Conservation (phyloP, 805 yeast genomes). For the Barnettozyma californica region DNA sequence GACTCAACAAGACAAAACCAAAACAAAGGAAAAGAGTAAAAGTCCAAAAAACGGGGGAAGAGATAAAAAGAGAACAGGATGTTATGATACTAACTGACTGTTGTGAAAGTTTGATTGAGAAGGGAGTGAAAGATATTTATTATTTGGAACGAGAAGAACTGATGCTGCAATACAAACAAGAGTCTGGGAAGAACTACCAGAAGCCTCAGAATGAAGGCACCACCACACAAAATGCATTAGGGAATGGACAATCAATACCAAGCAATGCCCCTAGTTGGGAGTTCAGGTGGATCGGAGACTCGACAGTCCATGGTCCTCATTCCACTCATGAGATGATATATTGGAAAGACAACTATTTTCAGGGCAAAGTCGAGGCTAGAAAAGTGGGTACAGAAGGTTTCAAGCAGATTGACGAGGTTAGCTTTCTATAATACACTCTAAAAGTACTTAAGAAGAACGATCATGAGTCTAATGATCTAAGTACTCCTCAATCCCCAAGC, state of each 20-base stretch:
- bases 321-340: slow-evolving; percentile 40
- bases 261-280: slow-evolving; percentile 34
- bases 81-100: slow-evolving; percentile 42
- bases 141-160: slow-evolving; percentile 54
- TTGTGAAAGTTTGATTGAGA: slow-evolving; percentile 39
- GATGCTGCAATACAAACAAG: slow-evolving; percentile 36
- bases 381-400: slow-evolving; percentile 19
- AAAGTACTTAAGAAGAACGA: neutral
- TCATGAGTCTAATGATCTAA: slow-evolving; percentile 21
- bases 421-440: neutral
- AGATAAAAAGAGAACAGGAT: slow-evolving; percentile 11
- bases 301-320: slow-evolving; percentile 47
- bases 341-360: slow-evolving; percentile 47
- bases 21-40: slow-evolving; percentile 17
- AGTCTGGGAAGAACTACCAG: slow-evolving; percentile 35
- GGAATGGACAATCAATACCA: neutral
- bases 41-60: slow-evolving; percentile 12
- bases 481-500: slow-evolving; percentile 62
- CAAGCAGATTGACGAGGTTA: slow-evolving; percentile 10
- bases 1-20: slow-evolving; percentile 28
- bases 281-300: slow-evolving; percentile 41
- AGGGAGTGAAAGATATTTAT: slow-evolving; percentile 41
- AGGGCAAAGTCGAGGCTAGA: slow-evolving; percentile 38
- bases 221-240: slow-evolving; percentile 7
- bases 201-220: slow-evolving; percentile 3